Evolutionary conservation across 345 rosid species (phyloP), one percentile per base, ranked within the genome.

Genomic region (Linum trigynum): DNA sequence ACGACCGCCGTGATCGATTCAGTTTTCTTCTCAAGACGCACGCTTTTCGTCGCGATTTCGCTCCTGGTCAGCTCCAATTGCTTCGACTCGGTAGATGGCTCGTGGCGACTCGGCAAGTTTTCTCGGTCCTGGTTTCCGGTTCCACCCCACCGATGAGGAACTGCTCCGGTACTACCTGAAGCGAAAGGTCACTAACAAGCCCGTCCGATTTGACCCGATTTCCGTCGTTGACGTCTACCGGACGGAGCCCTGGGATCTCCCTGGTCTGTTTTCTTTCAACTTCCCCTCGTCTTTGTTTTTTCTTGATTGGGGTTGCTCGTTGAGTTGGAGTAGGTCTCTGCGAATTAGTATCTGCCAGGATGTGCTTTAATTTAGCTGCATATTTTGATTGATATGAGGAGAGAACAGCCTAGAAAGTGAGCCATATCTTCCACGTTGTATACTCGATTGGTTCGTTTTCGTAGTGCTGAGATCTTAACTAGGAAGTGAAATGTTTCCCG

Each of bases 181-280:
- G 39, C 83, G 95, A 68, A 92, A 90, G 81, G 82, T 86, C 78
- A 75, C 82, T 65, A 79, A 85, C 58, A 90, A 78, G 69, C 90
- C 90, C 51, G 80, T 85, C 45, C 83, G 87, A 14, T 76, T 86
- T 39, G 88, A 92, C 67, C 78, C 91, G 14, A 90, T 92, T 65
- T 83, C 92, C 56, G 94, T 82, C 56, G 60, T 81, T 35, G 92
- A 92, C 70, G 69, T 92, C 43, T 92, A 92, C 77, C 88, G 80
- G 68, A 71, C 83, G 63, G 97, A 90, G 78, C 98, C 97, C 0
- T 92, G 98, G 98, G 98, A 94, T 73, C 97, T 94, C 7, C 99
- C 99, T 10, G 85, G 95, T 90, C 56, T 5, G 40, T 35, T 62
- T 57, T n/a, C 38, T 2, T 38, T 32, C 15, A 38, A 0, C 48